Conservation (phyloP, 345 rosid species). For the Populus tremula region DNA sequence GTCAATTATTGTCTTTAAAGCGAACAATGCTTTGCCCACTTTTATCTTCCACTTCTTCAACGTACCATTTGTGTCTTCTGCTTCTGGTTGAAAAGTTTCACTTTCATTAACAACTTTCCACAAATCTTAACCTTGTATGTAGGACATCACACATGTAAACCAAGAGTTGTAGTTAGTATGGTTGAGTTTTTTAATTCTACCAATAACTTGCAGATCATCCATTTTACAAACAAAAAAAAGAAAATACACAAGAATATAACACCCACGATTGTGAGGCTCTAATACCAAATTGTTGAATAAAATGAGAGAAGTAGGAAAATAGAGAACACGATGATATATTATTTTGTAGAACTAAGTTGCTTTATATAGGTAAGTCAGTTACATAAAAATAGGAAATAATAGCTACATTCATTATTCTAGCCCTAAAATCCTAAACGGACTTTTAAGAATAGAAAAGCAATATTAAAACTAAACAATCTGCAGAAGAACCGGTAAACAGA, state of each 20-base stretch:
- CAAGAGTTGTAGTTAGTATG: not conserved
- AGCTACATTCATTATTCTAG: too few species aligned
- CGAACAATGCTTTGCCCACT: not conserved
- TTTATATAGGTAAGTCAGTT: too few species aligned
- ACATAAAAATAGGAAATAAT: too few species aligned
- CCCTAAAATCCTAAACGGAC: not conserved
- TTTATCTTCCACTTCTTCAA: not conserved
- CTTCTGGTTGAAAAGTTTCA: not conserved
- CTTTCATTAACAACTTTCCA: not conserved
- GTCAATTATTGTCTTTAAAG: not conserved
- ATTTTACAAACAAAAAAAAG: not conserved
- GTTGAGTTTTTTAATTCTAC: not conserved
- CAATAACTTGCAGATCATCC: not conserved
- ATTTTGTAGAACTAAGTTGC: too few species aligned
- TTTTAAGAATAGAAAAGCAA: not conserved
- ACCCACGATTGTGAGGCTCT: too few species aligned
- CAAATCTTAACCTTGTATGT: not conserved
- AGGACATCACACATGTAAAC: not conserved
- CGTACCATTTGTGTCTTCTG: not conserved
- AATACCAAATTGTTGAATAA: too few species aligned
- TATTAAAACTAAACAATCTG: too few species aligned
- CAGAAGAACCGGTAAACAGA: fast-evolving
- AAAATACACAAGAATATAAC: too few species aligned
- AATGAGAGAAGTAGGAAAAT: too few species aligned
- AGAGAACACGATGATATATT: too few species aligned